Evolutionary conservation across 768 basidiomycete genomes (phyloP), one percentile per base, ranked within the genome.

Genomic region (Termitomyces titanicus): DNA sequence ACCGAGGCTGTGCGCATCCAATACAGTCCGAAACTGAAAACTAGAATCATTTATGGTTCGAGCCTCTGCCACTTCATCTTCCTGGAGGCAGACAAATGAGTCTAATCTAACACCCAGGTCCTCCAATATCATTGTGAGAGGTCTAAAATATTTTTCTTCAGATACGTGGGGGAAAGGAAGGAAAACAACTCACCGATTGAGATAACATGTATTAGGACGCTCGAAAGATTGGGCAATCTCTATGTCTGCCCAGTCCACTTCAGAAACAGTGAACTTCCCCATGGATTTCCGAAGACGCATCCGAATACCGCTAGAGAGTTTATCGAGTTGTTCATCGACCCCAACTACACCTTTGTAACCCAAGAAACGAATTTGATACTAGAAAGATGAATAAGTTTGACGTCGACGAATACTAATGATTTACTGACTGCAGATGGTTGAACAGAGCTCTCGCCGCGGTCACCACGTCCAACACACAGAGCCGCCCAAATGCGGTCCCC

Each of bases 341-440:
- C 72, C 77, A 0, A 94, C 87, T 22, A 94, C 81, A 0, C 92
- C 93, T 68, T 94, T 94, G 69, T 78, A 91, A 18, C 89, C 92
- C 43, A 93, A 66, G 65, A 93, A 88, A 44, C 92, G 83, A 47
- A 93, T 92, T 71, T 89, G 89, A 66, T 85, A 88, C 79, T 88
- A 52, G 24, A n/a, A 55, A 43, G 13, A 5, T 5, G 10, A 24
- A 27, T 47, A 9, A 52, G 20, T 2, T n/a, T 5, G 20, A 34
- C 8, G 22, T 43, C 42, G 22, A n/a, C 15, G 17, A 52, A 43
- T 11, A 6, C 15, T 6, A 34, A 42, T 38, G 17, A 38, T n/a
- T 13, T 24, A 73, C 84, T 72, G 60, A 89, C 88, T 4, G 82
- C 88, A 44, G 80, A 82, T 15, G 88, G 88, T 56, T 77, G 65